A percentile compares a stretch with the other conserved stretches of the same genome.
Conservation (phyloP, 2,329 filamentous ascomycete species). For the Penicillium brevicompactum region DNA sequence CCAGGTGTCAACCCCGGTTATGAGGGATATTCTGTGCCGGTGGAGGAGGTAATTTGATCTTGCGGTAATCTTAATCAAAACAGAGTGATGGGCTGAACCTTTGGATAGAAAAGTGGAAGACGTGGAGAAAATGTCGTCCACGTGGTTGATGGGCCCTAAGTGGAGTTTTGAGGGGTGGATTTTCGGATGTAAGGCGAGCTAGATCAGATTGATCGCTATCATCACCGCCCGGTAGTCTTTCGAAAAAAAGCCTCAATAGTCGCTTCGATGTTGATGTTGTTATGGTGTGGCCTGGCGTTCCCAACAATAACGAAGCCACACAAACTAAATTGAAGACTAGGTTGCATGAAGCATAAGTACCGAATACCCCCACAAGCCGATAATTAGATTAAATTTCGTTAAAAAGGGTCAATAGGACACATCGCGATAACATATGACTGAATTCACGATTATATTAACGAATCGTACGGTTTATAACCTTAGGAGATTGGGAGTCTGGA, state of each 20-base stretch:
- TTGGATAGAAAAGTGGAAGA: background rate
- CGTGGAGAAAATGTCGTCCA: background rate
- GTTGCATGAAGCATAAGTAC: background rate
- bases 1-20: background rate
- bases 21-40: too few species aligned
- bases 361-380: background rate
- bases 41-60: too few species aligned
- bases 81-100: background rate
- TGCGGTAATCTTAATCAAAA: too few species aligned
- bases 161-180: background rate
- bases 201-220: background rate
- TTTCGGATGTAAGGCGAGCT: background rate
- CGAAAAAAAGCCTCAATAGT: background rate
- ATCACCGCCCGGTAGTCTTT: background rate
- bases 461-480: slow-evolving; percentile 2
- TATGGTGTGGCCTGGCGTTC: background rate
- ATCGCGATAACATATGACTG: background rate
- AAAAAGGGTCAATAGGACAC: background rate
- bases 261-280: background rate
- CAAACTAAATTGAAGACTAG: background rate
- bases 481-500: background rate
- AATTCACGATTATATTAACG: background rate
- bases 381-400: background rate
- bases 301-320: background rate
- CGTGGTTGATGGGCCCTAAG: background rate